A percentile compares a stretch with the other conserved stretches of the same genome.
Evolutionary conservation across 192 early-diverging fungal genomes (phyloP).

Genomic region (Backusella luteola): DNA sequence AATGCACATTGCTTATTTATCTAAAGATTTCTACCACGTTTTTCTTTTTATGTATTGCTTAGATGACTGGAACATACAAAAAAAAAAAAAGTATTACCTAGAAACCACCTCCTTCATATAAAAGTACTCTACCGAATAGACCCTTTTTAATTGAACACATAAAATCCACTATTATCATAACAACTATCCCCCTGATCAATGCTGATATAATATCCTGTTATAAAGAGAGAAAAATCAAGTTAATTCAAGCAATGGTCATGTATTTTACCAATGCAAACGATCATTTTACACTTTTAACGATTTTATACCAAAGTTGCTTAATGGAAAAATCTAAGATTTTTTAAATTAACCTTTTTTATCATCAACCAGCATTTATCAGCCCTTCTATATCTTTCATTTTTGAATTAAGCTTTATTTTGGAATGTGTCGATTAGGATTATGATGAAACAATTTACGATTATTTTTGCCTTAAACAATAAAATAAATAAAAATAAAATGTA

Average conservation of each 20-base stretch:
- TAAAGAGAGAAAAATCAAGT: neutral
- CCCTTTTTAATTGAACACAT: constrained; percentile 3
- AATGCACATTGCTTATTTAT: too few species aligned
- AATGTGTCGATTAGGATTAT: neutral
- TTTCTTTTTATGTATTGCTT: too few species aligned
- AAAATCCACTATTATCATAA: neutral
- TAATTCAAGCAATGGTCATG: neutral
- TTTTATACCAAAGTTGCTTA: neutral
- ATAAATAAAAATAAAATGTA: neutral
- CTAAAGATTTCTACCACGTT: too few species aligned
- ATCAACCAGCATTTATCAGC: too few species aligned
- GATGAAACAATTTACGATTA: neutral
- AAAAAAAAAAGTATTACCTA: neutral
- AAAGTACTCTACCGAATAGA: neutral
- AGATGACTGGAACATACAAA: too few species aligned
- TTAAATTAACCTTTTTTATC: neutral
- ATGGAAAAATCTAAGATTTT: neutral
- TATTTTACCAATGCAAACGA: neutral
- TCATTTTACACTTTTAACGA: neutral
- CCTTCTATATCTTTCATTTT: too few species aligned
- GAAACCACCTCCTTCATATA: neutral
- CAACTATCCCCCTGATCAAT: neutral
- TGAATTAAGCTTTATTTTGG: neutral
- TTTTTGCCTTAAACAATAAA: neutral
- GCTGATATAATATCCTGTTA: neutral